Evolutionary conservation across 2,329 filamentous ascomycete genomes (phyloP).

Genomic region (Diaporthe velutina): DNA sequence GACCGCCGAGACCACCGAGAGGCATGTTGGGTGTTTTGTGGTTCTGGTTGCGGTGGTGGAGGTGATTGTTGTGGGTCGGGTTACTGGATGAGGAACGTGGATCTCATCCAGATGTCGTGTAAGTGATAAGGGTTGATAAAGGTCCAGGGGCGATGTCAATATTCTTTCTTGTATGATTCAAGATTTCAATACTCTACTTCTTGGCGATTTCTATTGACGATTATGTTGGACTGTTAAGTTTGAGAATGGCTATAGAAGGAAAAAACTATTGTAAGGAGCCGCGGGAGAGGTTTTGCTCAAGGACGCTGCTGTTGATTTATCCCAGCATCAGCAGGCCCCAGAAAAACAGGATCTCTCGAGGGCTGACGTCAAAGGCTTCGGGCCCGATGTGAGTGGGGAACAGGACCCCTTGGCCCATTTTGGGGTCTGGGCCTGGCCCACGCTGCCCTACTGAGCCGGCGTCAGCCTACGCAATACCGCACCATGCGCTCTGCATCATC

Average conservation of each 20-base stretch:
- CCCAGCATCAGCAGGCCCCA: slow-evolving; percentile 29
- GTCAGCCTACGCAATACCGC: slow-evolving; percentile 28
- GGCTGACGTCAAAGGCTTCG: slow-evolving; percentile 39
- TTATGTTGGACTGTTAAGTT: neutral
- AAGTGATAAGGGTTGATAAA: neutral
- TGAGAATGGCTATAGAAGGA: neutral
- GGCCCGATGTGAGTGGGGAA: slow-evolving; percentile 13
- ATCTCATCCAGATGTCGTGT: slow-evolving; percentile 11
- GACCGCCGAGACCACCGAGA: slow-evolving; percentile 21
- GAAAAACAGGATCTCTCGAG: slow-evolving; percentile 40
- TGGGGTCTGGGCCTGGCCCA: slow-evolving; percentile 13
- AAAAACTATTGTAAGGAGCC: neutral
- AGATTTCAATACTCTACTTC: neutral
- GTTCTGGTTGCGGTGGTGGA: neutral
- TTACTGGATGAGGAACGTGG: slow-evolving; percentile 13
- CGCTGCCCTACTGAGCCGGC: neutral
- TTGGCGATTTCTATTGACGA: neutral
- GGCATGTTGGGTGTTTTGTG: neutral
- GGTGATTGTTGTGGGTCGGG: slow-evolving; percentile 3
- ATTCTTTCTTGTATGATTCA: neutral
- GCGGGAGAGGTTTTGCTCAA: neutral
- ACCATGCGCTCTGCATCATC: slow-evolving; percentile 29
- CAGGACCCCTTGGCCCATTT: slow-evolving; percentile 13
- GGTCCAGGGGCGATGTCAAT: neutral
- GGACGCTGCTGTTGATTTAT: slow-evolving; percentile 28